Evolutionary conservation across 306 rosid species (phyloP).

Genomic region (Inga leiocalycina): DNA sequence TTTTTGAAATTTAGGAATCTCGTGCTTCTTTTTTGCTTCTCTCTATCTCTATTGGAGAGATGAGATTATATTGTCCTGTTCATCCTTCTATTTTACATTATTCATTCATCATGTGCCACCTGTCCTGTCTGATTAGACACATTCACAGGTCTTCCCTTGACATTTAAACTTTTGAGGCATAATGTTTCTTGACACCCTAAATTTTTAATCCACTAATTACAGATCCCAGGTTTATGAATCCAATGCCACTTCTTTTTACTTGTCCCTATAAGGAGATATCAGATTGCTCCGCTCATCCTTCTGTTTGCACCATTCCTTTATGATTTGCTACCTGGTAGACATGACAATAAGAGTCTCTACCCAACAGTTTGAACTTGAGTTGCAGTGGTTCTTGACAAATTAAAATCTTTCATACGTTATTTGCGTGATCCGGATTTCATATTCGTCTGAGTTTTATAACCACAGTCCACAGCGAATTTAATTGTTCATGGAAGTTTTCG

Average conservation of each 20-base stretch:
- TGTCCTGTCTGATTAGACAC: background rate
- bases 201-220: background rate
- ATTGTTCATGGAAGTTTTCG: conserved; percentile 13
- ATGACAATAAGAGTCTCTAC: background rate
- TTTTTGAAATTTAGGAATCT: conserved; percentile 39
- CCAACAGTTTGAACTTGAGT: background rate
- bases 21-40: conserved; percentile 28
- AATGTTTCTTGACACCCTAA: background rate
- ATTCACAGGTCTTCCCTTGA: background rate
- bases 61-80: conserved; percentile 28
- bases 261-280: background rate
- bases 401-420: conserved; percentile 3
- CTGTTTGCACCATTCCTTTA: background rate
- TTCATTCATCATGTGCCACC: background rate
- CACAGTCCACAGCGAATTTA: background rate
- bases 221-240: conserved; percentile 27
- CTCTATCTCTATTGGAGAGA: background rate
- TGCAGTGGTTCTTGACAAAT: background rate
- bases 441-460: conserved; percentile 17
- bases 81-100: background rate
- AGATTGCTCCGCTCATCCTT: conserved; percentile 8
- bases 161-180: background rate
- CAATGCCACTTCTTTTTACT: conserved; percentile 29
- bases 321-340: background rate
- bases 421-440: conserved; percentile 22